Evolutionary conservation across 495 filamentous ascomycete genomes (phyloP).

Genomic region (Aspergillus leporis): DNA sequence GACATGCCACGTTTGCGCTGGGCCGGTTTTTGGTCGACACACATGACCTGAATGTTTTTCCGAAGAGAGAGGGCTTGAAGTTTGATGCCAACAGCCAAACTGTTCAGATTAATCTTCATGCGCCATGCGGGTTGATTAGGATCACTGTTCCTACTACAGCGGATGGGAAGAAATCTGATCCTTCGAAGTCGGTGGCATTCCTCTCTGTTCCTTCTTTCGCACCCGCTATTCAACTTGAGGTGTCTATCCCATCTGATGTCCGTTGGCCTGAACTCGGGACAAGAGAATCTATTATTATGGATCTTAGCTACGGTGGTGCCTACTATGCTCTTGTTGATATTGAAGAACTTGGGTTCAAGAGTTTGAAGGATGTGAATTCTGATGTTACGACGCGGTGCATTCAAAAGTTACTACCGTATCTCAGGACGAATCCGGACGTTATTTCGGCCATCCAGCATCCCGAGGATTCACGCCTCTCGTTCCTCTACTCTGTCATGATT

Average conservation of each 20-base stretch:
- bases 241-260: constrained; percentile 22
- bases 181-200: constrained; percentile 23
- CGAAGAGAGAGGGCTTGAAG: constrained; percentile 15
- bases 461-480: constrained; percentile 21
- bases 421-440: constrained; percentile 18
- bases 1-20: constrained; percentile 44
- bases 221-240: constrained; percentile 12
- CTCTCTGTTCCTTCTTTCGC: constrained; percentile 28
- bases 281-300: constrained; percentile 14
- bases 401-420: constrained; percentile 20
- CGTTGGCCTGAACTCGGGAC: constrained; percentile 25
- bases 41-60: constrained; percentile 26
- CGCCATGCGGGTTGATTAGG: not conserved
- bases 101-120: not conserved
- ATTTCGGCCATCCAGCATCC: constrained; percentile 17
- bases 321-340: constrained; percentile 27
- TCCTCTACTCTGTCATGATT: constrained; percentile 30
- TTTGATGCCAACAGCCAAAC: constrained; percentile 6
- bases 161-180: constrained; percentile 21
- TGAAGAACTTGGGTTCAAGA: constrained; percentile 24
- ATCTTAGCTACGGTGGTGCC: constrained; percentile 29
- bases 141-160: constrained; percentile 17
- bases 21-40: constrained; percentile 35
- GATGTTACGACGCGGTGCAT: constrained; percentile 13
- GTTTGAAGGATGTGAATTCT: constrained; percentile 17